Percentiles rank a stretch among this genome's conserved stretches.
These are phyloP conservation scores for Phytopythium helicoides DNA, from an alignment of 352 stramenopile genomes.

Conservation along the genomic window DNA sequence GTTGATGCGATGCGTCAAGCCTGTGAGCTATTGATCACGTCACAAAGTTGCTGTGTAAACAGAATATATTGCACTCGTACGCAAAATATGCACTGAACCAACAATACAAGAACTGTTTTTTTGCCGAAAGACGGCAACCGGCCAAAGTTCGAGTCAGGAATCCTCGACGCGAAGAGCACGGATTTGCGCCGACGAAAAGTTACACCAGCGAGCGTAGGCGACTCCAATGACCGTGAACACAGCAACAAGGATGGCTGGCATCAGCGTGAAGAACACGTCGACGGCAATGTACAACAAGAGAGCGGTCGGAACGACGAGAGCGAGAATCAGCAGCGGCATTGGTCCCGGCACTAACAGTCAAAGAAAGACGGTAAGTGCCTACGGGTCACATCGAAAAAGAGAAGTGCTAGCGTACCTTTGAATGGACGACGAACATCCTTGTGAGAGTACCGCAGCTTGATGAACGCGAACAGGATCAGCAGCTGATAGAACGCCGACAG, in stretches of 20 bases:
- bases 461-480: slow-evolving; percentile 87
- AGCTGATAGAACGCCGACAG: slow-evolving; percentile 86
- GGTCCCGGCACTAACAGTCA: slow-evolving; percentile 26
- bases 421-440: slow-evolving; percentile 27
- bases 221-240: slow-evolving; percentile 32
- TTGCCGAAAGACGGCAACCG: no score
- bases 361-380: not conserved
- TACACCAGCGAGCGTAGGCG: slow-evolving; percentile 36
- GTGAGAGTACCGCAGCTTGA: slow-evolving; percentile 73
- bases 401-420: slow-evolving; percentile 18
- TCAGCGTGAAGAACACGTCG: slow-evolving; percentile 44
- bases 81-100: no score
- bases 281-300: slow-evolving; percentile 46
- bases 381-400: not conserved
- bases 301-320: slow-evolving; percentile 26
- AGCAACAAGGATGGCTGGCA: slow-evolving; percentile 36
- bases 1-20: no score
- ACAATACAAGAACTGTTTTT: no score
- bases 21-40: no score
- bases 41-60: no score
- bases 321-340: slow-evolving; percentile 21
- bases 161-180: slow-evolving; percentile 19
- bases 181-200: slow-evolving; percentile 46
- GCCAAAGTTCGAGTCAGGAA: slow-evolving; percentile 8
- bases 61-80: no score